These are phyloP conservation scores for Yamadazyma atmosphaerica DNA, from an alignment of 1,139 yeast genomes.

Conservation along the genomic window DNA sequence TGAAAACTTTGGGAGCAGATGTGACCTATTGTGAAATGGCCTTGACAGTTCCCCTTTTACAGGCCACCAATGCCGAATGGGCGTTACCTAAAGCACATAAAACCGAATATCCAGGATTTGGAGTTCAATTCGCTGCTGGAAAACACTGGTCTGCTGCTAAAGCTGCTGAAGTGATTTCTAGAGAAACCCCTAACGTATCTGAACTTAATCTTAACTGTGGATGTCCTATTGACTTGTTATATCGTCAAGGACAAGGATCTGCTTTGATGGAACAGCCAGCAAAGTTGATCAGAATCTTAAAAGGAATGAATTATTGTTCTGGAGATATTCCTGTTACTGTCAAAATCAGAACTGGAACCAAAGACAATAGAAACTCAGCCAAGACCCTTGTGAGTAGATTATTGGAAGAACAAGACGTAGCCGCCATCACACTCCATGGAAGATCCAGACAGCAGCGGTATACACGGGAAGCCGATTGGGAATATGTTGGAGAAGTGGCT, in stretches of 20 bases:
- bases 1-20: slow-evolving; percentile 91
- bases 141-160: slow-evolving; percentile 94
- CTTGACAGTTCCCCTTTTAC: slow-evolving; percentile 75
- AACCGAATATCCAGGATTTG: slow-evolving; percentile 84
- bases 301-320: slow-evolving; percentile 85
- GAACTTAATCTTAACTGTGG: slow-evolving; percentile 94
- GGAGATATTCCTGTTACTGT: slow-evolving; percentile 91
- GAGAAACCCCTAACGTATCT: slow-evolving; percentile 54
- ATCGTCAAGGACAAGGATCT: slow-evolving; percentile 93
- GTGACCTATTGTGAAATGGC: slow-evolving; percentile 97
- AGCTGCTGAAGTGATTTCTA: slow-evolving; percentile 77
- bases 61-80: slow-evolving; percentile 95
- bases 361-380: slow-evolving; percentile 86
- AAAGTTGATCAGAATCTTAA: slow-evolving; percentile 70
- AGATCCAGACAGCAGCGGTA: slow-evolving; percentile 95
- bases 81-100: slow-evolving; percentile 90
- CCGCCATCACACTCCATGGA: slow-evolving; percentile 93
- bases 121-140: slow-evolving; percentile 89
- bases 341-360: slow-evolving; percentile 88
- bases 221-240: slow-evolving; percentile 92
- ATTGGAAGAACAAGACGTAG: slow-evolving; percentile 75
- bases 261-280: slow-evolving; percentile 92
- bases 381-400: slow-evolving; percentile 67
- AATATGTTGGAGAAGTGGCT: slow-evolving; percentile 77
- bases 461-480: slow-evolving; percentile 91